Base-by-base conservation (phyloP, 1,139 yeast genomes). In the Protomyces inouyei region DNA sequence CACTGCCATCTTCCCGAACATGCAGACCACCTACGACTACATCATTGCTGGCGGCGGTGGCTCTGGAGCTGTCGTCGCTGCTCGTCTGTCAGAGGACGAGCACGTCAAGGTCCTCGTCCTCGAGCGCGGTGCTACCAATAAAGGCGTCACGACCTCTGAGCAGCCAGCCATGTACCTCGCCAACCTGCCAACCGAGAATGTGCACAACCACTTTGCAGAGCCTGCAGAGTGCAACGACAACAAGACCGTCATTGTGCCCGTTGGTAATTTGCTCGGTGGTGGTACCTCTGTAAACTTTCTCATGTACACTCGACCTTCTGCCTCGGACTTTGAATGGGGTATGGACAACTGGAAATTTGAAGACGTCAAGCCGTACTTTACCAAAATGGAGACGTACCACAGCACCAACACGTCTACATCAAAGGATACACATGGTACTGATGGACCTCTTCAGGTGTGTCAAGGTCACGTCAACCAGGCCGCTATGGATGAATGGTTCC, bases 41-140 rank as follows among this genome's bases (percentile, higher is more conserved):
- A 54, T 60, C 53, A 35, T 60, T 14, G 59, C 38, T 3, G 64
- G 64, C 12, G 64, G 59, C 25, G 64, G 64, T 12, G 37, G 51
- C 1, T 36, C 64, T 9, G 64, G 64, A 10, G 21, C 43, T n/a
- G 37, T 53, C 53, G 40, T 60, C 16, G 64, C 64, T 10, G 59
- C 59, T 12, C 64, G 64, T 10, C 64, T 60, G 9, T 35, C 64
- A 3, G 64, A 53, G 28, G 60, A 60, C 38, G 38, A 16, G 35
- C 12, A n/a, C 4, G 37, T 60, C 35, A 60, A 53, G 3, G 64
- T 60, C 10, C 53, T 36, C 12, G 46, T 60, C 3, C 35, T 60
- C 12, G 64, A 60, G 32, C 51, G 60, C 37, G 64, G 64, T 16
- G 37, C 35, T 10, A 52, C 38, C 40, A 52, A 52, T 25, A 52